Evolutionary conservation across 23 red algal species (phyloP).

Genomic region (Gracilaria gracilis): DNA sequence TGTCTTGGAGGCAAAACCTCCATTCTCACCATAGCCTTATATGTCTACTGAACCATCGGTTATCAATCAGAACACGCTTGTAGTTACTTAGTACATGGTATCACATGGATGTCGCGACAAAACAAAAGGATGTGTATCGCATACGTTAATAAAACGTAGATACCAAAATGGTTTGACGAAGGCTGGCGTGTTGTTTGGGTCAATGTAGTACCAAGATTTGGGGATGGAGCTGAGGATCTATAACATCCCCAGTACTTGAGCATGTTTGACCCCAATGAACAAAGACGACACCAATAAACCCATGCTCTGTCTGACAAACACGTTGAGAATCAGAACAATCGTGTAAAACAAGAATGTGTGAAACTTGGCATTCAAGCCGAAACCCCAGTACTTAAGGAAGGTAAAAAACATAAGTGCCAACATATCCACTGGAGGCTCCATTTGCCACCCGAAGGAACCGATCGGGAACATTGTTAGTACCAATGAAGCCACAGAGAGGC

Average conservation of each 20-base stretch:
- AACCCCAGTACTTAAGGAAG: conserved; percentile 73
- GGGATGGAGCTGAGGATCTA: conserved; percentile 81
- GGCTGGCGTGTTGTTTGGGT: conserved; percentile 70
- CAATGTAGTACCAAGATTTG: conserved; percentile 88
- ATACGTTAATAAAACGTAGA: conserved; percentile 79
- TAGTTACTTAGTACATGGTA: neutral
- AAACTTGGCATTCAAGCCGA: conserved; percentile 56
- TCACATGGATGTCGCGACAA: too few species aligned
- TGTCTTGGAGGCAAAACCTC: conserved; percentile 72
- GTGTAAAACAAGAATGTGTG: conserved; percentile 61
- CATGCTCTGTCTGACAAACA: conserved; percentile 84
- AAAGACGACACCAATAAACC: conserved; percentile 80
- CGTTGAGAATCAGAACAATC: conserved; percentile 59
- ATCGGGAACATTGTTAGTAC: neutral
- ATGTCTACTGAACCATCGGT: conserved; percentile 64
- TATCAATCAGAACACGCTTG: neutral
- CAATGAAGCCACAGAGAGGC: too few species aligned
- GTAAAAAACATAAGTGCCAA: conserved; percentile 77
- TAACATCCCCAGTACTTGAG: conserved; percentile 81
- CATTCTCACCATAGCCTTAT: conserved; percentile 68
- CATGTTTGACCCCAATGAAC: conserved; percentile 85
- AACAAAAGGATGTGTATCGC: too few species aligned
- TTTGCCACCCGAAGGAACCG: neutral
- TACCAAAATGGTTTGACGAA: conserved; percentile 76
- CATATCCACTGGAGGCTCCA: conserved; percentile 90